Evolutionary conservation across 345 rosid genomes (phyloP), one percentile per base, ranked within the genome.

Genomic region (Lagerstroemia speciosa): DNA sequence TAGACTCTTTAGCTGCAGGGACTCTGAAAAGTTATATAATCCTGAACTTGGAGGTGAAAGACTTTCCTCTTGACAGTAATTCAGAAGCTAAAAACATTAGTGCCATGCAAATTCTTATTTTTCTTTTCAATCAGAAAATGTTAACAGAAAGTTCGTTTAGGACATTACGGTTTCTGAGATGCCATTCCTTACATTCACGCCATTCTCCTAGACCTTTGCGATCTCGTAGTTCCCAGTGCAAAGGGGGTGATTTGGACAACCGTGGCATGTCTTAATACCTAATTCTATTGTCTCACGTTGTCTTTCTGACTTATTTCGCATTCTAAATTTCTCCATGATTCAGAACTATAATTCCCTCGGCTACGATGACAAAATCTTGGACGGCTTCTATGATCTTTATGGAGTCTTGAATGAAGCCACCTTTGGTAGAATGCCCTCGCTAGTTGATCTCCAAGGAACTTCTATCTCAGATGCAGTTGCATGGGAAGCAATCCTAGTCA

Each of bases 321-420:
- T 64, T 64, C 24, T 34, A 15, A 34, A 36, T 77, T 79, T 86
- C 73, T 81, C 66, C 83, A 69, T 78, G 73, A 64, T 50, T 71
- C 96, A 93, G 96, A 87, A 89, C 82, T 93, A 90, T 78, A 89
- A 85, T 86, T 83, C 89, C 81, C 98, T 93, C 75, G 83, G 90
- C 75, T 93, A 87, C 77, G 97, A 90, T 81, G 98, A 93, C 91
- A 93, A 90, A 87, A 83, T 93, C 79, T 55, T 86, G 85, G 97
- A 93, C 83, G 98, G 98, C 68, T 93, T 93, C 73, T 93, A 89
- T 71, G 98, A 93, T 67, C 76, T 93, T 33, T 85, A 87, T 75
- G 98, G 97, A 78, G 78, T 84, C 72, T 67, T 79, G 71, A 83
- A 77, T 11, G 85, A 73, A 64, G 81, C 89, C 46, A 67, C 78